Evolutionary conservation across 495 filamentous ascomycete species (phyloP), one percentile per base, ranked within the genome.

Genomic region (Talaromyces wortmannii): DNA sequence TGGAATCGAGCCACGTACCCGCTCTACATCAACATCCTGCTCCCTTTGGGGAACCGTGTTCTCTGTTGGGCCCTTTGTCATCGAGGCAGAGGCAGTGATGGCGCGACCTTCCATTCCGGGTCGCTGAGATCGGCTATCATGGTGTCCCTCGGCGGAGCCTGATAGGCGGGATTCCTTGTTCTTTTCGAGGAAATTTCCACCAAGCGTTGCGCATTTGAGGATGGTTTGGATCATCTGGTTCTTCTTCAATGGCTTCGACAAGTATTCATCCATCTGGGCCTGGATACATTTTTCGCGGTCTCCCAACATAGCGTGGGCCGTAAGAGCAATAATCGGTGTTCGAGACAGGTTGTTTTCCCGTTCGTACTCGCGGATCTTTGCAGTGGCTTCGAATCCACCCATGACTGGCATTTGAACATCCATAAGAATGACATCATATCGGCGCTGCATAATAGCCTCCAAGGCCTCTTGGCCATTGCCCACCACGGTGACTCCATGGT

Each of bases 381-480:
- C 90, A 16, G 95, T 99, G 40, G 95, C 90, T 71, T 99, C 95
- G 67, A 97, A 99, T 36, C 95, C 95, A 60, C 95, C 95, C 92
- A 99, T 97, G 57, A 97, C 86, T 17, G 95, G 95, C 95, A 99
- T 99, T 68, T 97, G 95, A 6, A 99, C 95, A 62, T 99, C 94
- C 94, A 99, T 99, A 47, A 99, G 73, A 58, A 98, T 94, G 61
- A 95, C 89, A 71, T 98, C 94, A 64, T 92, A 98, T 58, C 90
- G 87, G 71, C 88, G 90, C 62, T 85, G 82, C 75, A 91, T 91
- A 58, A 97, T 83, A 29, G 86, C 85, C 58, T 97, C 89, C 12
- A 97, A 82, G 0, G 94, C 94, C 65, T 97, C 94, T 48, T 89
- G 76, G 45, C 94, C 94, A 63, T 99, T 99, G 52, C 91, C 89